These are phyloP conservation scores for Oryza australiensis DNA, from an alignment of 176 grass and related monocot species.

Conservation along the genomic window DNA sequence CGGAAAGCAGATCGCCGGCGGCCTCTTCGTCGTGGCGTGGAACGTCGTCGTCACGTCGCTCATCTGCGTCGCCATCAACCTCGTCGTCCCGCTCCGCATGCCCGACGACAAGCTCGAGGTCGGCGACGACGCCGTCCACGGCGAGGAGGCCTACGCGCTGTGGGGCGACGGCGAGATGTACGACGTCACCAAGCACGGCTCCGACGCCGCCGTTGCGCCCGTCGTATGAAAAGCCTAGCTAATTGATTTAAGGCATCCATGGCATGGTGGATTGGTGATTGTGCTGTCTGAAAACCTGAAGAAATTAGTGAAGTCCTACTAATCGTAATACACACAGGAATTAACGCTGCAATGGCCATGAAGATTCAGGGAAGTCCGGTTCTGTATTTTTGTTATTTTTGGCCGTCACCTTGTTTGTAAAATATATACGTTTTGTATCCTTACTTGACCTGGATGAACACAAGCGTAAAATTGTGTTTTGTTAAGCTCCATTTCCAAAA, in stretches of 20 bases:
- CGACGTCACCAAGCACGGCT: constrained; percentile 57
- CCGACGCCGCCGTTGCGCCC: constrained; percentile 25
- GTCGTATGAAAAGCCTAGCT: not conserved
- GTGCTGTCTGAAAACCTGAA: too few relatives aligned
- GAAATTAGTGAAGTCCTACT: too few relatives aligned
- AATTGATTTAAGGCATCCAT: not conserved
- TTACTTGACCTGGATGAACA: too few relatives aligned
- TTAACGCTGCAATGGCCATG: not conserved
- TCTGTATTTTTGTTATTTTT: not conserved
- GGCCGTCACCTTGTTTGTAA: not conserved
- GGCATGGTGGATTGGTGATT: not conserved
- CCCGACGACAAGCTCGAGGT: constrained; percentile 55
- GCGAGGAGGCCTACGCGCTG: constrained; percentile 94
- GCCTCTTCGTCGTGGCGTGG: constrained; percentile 63
- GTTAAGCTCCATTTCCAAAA: too few relatives aligned
- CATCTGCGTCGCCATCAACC: constrained; percentile 60
- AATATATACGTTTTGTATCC: too few relatives aligned
- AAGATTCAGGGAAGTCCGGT: not conserved
- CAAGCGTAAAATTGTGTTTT: too few relatives aligned
- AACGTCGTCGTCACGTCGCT: constrained; percentile 49
- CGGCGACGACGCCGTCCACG: constrained; percentile 86
- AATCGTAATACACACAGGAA: too few relatives aligned
- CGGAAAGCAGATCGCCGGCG: constrained; percentile 57
- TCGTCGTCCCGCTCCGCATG: constrained; percentile 61
- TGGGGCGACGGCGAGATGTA: constrained; percentile 94